Evolutionary conservation across 2,329 filamentous ascomycete genomes (phyloP), one percentile per base, ranked within the genome.

Genomic region (Lomentospora prolificans): DNA sequence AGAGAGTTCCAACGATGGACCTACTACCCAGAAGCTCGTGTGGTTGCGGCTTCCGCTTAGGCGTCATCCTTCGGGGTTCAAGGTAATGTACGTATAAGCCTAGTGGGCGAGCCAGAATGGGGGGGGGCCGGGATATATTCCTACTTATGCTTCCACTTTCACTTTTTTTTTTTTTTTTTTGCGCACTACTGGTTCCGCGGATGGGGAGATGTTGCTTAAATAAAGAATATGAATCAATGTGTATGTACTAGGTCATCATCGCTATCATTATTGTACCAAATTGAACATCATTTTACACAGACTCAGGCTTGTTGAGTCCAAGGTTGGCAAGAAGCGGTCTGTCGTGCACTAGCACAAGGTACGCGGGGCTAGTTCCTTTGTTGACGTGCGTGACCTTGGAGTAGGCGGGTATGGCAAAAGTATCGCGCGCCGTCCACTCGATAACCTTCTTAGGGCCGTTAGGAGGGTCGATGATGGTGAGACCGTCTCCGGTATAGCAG

Each of bases 341-440:
- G 39, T 72, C 70, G 9, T 67, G 64, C 4, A 66, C 62, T 0
- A 65, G 69, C 1, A 72, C 65, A 0, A 72, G 58, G 12, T 71
- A 71, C 2, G 67, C 67, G 17, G 58, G 58, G 9, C 64, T 61
- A 0, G 56, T 62, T 0, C 64, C 65, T 51, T 65, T 63, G 36
- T 71, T 70, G 1, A 74, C 66, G 61, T 80, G 77, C 61, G 74
- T 69, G 41, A 77, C 71, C 57, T 64, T 69, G 28, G 74, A 70
- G 78, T 78, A 81, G 0, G 76, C 65, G 0, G 79, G 78, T 2
- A 82, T 67, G 25, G 72, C 75, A 62, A 81, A 81, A 0, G 76
- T 80, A 61, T 82, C 79, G 0, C 73, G 69, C 7, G 67, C 59
- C 39, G 69, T 68, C 77, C 79, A 80, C 1, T 57, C 55, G 28